These are phyloP conservation scores for Saksenaea vasiformis DNA, from an alignment of 371 early-diverging fungal genomes.

Conservation along the genomic window DNA sequence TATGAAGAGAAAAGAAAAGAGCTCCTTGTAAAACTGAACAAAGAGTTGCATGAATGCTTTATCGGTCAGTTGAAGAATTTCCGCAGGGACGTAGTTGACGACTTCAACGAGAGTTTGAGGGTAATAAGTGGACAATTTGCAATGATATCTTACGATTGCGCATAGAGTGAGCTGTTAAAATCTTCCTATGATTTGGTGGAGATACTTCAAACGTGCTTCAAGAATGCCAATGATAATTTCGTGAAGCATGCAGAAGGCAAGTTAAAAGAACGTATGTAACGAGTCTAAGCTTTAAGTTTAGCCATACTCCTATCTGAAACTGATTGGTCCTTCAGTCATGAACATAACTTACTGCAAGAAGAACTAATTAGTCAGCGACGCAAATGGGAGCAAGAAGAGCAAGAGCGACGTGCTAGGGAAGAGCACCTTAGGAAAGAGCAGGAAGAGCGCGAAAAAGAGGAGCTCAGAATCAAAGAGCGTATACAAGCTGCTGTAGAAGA, in stretches of 20 bases:
- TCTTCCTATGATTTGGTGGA: conserved; percentile 58
- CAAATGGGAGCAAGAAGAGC: too few species aligned
- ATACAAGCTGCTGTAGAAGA: too few species aligned
- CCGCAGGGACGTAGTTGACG: conserved; percentile 63
- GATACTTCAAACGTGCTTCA: conserved; percentile 41
- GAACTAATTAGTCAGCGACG: too few species aligned
- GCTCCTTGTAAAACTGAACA: conserved; percentile 74
- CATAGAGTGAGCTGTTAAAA: conserved; percentile 40
- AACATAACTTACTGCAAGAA: conserved; percentile 59
- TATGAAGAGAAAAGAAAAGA: conserved; percentile 86
- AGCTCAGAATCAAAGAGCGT: too few species aligned
- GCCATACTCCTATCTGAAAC: conserved; percentile 66
- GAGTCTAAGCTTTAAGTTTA: not conserved
- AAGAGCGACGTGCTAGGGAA: too few species aligned
- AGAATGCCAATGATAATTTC: conserved; percentile 50
- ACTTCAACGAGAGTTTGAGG: conserved; percentile 58
- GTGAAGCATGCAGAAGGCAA: conserved; percentile 33
- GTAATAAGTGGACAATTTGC: conserved; percentile 3
- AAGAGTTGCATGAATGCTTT: conserved; percentile 76
- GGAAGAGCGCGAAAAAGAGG: too few species aligned
- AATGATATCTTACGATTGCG: conserved; percentile 15
- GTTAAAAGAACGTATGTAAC: not conserved
- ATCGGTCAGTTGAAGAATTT: conserved; percentile 87
- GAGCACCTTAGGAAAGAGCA: too few species aligned
- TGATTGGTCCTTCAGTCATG: conserved; percentile 79